Conservation (phyloP, 1,284 basidiomycete species). For the Leccinum variabile region DNA sequence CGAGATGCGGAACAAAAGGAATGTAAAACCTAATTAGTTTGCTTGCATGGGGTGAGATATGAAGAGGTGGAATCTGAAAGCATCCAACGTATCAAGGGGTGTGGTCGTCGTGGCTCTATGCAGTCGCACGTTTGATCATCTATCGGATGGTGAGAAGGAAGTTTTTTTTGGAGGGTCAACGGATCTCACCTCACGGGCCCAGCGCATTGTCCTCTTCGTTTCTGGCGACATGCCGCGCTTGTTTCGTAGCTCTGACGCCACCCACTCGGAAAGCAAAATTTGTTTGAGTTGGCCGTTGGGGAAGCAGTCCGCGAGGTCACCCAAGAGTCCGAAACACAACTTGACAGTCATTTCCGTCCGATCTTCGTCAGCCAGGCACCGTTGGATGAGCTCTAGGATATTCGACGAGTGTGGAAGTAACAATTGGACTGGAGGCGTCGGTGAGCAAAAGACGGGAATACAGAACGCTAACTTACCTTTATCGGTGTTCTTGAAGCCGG, state of each 20-base stretch:
- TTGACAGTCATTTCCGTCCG: constrained; percentile 79
- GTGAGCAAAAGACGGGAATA: neutral
- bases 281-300: constrained; percentile 80
- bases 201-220: constrained; percentile 77
- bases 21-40: constrained; percentile 40
- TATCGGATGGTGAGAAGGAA: constrained; percentile 24
- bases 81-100: constrained; percentile 13
- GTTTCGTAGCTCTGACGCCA: constrained; percentile 73
- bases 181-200: constrained; percentile 74
- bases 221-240: constrained; percentile 67
- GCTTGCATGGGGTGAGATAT: constrained; percentile 41
- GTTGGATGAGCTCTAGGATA: constrained; percentile 83
- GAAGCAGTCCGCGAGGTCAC: constrained; percentile 91
- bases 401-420: constrained; percentile 75
- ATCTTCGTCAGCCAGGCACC: constrained; percentile 82
- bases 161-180: neutral
- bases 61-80: constrained; percentile 29
- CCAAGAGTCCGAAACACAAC: constrained; percentile 81
- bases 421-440: constrained; percentile 46
- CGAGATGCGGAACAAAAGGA: constrained; percentile 22
- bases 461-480: constrained; percentile 52
- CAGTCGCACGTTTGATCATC: constrained; percentile 72
- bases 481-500: constrained; percentile 83
- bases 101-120: constrained; percentile 41
- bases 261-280: constrained; percentile 78